Percentiles rank a stretch among this genome's conserved stretches.
Evolutionary conservation across 768 basidiomycete genomes (phyloP).

Genomic region (Nidula microcarpa): DNA sequence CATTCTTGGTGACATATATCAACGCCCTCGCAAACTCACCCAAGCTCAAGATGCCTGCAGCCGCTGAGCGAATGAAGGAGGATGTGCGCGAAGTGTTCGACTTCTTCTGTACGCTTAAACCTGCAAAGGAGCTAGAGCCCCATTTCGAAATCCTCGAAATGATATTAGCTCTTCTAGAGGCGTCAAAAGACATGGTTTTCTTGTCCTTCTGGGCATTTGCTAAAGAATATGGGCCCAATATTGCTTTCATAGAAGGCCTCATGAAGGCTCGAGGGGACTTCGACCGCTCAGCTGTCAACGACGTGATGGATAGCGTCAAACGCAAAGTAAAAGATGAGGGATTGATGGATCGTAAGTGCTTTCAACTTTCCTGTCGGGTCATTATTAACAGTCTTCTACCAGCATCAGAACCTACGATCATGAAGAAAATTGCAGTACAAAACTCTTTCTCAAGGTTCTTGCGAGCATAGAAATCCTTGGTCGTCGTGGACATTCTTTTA

Average conservation of each 20-base stretch:
- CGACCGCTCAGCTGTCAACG: slow-evolving; percentile 81
- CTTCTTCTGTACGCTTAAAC: slow-evolving; percentile 80
- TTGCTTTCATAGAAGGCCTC: slow-evolving; percentile 86
- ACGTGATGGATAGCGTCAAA: slow-evolving; percentile 92
- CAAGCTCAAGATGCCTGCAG: slow-evolving; percentile 84
- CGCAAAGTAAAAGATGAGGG: slow-evolving; percentile 91
- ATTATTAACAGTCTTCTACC: slow-evolving; percentile 7
- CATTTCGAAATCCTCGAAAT: slow-evolving; percentile 86
- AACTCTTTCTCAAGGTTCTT: slow-evolving; percentile 75
- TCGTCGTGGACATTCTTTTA: neutral
- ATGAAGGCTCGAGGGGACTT: slow-evolving; percentile 90
- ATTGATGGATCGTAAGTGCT: slow-evolving; percentile 70
- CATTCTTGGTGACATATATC: slow-evolving; percentile 88
- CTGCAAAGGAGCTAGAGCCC: slow-evolving; percentile 72
- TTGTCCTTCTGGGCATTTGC: slow-evolving; percentile 94
- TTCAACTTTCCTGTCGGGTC: neutral
- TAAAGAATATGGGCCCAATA: slow-evolving; percentile 88
- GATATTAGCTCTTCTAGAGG: slow-evolving; percentile 76
- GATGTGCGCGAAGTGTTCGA: slow-evolving; percentile 77
- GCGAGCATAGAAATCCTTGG: slow-evolving; percentile 32
- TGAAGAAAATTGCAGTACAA: slow-evolving; percentile 85
- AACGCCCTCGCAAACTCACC: slow-evolving; percentile 79
- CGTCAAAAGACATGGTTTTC: slow-evolving; percentile 86
- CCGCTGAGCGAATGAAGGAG: slow-evolving; percentile 76
- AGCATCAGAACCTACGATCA: slow-evolving; percentile 84